Percentiles rank a stretch among this genome's conserved stretches.
Conservation (phyloP, 2,329 filamentous ascomycete species). For the Ambrosiella cleistominuta region DNA sequence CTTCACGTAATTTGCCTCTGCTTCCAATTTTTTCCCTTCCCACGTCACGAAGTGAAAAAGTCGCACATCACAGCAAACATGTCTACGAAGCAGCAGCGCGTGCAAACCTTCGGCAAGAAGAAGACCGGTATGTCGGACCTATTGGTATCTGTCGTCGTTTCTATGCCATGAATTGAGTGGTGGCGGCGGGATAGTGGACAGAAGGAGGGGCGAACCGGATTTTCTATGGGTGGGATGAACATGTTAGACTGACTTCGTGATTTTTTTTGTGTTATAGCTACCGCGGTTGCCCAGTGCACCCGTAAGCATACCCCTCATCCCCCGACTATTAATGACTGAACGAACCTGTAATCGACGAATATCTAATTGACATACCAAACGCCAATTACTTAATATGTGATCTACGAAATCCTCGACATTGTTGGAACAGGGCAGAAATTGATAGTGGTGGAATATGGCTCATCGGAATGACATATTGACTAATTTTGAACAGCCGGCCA, state of each 20-base stretch:
- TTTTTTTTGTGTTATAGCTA: slow-evolving; percentile 25
- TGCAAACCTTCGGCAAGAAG: slow-evolving; percentile 99
- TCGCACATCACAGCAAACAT: slow-evolving; percentile 36
- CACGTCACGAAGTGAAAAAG: slow-evolving; percentile 15
- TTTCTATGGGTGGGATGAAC: background rate
- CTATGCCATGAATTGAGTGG: background rate
- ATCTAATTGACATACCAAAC: background rate
- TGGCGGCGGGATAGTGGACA: background rate
- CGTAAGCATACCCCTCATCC: slow-evolving; percentile 18
- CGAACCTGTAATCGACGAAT: slow-evolving; percentile 1
- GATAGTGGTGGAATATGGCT: background rate
- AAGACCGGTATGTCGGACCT: slow-evolving; percentile 39
- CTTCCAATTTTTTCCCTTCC: slow-evolving; percentile 13
- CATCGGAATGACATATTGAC: slow-evolving; percentile 8
- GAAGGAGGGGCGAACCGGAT: background rate
- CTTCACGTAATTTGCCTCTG: slow-evolving; percentile 12
- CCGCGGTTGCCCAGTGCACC: slow-evolving; percentile 85
- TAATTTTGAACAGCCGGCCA: slow-evolving; percentile 21
- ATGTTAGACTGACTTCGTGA: background rate
- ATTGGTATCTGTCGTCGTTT: background rate
- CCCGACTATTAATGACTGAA: slow-evolving; percentile 1
- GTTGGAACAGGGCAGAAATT: background rate
- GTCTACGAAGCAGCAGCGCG: slow-evolving; percentile 61
- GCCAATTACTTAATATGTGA: no score
- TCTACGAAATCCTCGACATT: no score